Evolutionary conservation across 1,139 yeast species (phyloP).

Genomic region (Candida sojae): DNA sequence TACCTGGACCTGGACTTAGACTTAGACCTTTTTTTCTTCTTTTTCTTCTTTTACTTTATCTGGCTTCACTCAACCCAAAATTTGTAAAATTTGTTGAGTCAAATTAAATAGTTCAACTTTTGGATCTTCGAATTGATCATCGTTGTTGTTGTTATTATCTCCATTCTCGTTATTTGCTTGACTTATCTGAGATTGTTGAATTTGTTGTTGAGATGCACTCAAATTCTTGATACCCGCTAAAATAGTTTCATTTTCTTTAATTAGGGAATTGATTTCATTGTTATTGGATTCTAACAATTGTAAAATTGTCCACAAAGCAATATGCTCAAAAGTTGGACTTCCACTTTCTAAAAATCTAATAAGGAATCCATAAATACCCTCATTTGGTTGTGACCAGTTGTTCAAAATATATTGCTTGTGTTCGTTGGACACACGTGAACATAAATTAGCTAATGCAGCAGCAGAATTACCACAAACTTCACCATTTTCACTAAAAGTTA

Average conservation of each 20-base stretch:
- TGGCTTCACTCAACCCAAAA: constrained; percentile 32
- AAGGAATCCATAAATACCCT: constrained; percentile 85
- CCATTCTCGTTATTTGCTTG: constrained; percentile 13
- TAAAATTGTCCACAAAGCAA: constrained; percentile 95
- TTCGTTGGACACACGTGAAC: constrained; percentile 79
- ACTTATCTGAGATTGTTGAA: constrained; percentile 27
- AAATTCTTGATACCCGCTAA: constrained; percentile 58
- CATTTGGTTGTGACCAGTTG: constrained; percentile 78
- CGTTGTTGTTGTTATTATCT: constrained; percentile 16
- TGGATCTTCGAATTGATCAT: constrained; percentile 58
- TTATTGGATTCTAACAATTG: constrained; percentile 91
- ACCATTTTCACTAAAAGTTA: constrained; percentile 83
- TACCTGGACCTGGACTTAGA: no score
- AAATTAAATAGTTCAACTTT: constrained; percentile 72
- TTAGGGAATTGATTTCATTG: constrained; percentile 61
- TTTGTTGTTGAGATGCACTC: constrained; percentile 42
- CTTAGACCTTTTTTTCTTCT: no score
- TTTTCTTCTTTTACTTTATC: no score
- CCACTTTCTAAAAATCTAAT: constrained; percentile 78
- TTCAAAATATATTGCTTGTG: constrained; percentile 74
- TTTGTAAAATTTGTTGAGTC: constrained; percentile 75
- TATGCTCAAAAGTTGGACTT: constrained; percentile 96
- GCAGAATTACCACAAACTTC: constrained; percentile 99
- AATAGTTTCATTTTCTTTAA: constrained; percentile 61
- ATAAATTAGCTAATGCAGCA: constrained; percentile 94